phyloP scores from a whole-genome alignment of 305 asterid genomes.

The Rubia peregrina region DNA sequence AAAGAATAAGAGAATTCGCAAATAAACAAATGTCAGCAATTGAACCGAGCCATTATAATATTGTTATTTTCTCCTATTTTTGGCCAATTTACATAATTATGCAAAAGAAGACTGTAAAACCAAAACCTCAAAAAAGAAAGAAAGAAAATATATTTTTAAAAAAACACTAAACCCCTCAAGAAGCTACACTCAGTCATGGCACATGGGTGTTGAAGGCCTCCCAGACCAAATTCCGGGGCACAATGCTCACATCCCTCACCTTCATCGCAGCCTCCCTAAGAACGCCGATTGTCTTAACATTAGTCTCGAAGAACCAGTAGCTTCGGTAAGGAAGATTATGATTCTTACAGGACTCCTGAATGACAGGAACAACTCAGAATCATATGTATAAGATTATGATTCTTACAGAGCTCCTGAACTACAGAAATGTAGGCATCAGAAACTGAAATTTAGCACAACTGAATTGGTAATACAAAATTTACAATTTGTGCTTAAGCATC shows the following conservation, averaged over 20 bases:
- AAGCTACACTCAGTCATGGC: conserved; percentile 21
- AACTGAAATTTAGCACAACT: not conserved
- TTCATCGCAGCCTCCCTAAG: conserved; percentile 32
- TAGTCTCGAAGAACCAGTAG: conserved; percentile 28
- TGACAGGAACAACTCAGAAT: no score
- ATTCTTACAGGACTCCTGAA: conserved; percentile 27
- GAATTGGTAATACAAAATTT: not conserved
- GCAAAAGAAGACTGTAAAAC: not conserved
- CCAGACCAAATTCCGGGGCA: conserved; percentile 35
- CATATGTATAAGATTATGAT: no score
- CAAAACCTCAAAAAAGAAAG: not conserved
- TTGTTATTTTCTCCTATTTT: not conserved
- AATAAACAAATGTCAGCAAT: not conserved
- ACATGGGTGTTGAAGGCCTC: conserved; percentile 45
- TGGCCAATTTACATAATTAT: not conserved
- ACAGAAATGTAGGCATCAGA: not conserved
- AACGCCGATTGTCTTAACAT: conserved; percentile 27
- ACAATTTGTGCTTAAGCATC: not conserved
- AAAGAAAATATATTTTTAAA: not conserved
- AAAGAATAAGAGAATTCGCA: not conserved
- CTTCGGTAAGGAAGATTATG: conserved; percentile 28
- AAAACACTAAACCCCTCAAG: not conserved
- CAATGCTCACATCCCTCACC: conserved; percentile 28
- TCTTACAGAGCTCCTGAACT: no score
- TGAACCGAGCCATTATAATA: not conserved